Evolutionary conservation across 208 protist genomes (phyloP).

Genomic region (Tritrichomonas foetus): DNA sequence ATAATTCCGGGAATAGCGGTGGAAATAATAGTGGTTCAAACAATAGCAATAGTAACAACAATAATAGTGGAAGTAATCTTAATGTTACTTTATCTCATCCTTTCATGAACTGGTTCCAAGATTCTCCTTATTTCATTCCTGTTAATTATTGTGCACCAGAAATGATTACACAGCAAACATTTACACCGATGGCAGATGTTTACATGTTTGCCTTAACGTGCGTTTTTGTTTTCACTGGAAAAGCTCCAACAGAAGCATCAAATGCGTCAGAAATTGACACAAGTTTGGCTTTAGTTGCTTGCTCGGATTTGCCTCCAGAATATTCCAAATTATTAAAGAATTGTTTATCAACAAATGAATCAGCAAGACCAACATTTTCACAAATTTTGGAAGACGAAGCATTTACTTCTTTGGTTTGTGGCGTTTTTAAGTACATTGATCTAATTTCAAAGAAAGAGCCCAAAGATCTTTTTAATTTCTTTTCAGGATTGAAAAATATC

Average conservation of each 20-base stretch:
- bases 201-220: neutral
- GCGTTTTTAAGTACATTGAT: neutral
- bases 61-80: too few relatives aligned
- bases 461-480: neutral
- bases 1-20: too few relatives aligned
- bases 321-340: neutral
- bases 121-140: neutral
- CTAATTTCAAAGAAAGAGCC: neutral
- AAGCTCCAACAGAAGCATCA: neutral
- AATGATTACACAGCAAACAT: neutral
- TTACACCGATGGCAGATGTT: neutral
- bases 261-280: neutral
- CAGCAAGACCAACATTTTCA: neutral
- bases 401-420: neutral
- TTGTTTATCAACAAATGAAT: neutral
- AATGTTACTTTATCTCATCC: neutral
- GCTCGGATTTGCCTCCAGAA: neutral
- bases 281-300: neutral
- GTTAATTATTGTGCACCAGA: neutral
- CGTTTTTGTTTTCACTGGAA: neutral
- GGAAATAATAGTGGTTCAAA: too few relatives aligned
- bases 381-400: neutral
- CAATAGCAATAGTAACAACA: too few relatives aligned
- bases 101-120: neutral
- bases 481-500: neutral